Conservation (phyloP, 257 asterid genomes). For the Solanum pinnatisectum region DNA sequence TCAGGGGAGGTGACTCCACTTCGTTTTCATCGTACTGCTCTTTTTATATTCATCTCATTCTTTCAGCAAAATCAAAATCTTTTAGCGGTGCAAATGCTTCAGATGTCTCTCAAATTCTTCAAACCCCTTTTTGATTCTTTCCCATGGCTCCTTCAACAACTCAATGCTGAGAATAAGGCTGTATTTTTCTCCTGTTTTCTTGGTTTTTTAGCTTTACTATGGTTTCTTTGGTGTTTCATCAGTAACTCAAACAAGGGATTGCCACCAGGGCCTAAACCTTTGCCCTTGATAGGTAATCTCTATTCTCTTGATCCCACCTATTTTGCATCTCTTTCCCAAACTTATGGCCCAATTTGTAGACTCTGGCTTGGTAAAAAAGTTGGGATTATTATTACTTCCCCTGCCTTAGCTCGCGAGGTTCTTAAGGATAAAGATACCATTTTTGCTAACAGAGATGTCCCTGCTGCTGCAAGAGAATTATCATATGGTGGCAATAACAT, state of each 20-base stretch:
- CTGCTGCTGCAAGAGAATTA: conserved; percentile 41
- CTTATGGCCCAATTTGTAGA: conserved; percentile 49
- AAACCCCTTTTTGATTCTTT: neutral
- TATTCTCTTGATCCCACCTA: conserved; percentile 59
- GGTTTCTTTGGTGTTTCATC: conserved; percentile 1
- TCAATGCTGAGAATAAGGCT: neutral
- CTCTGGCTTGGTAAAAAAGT: conserved; percentile 45
- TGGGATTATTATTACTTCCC: conserved; percentile 49
- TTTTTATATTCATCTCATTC: neutral
- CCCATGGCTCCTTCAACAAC: neutral
- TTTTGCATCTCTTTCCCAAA: conserved; percentile 29
- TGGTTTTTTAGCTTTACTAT: conserved; percentile 16
- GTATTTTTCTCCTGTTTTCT: conserved; percentile 8
- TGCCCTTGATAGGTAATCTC: conserved; percentile 63
- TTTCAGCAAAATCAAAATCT: no score
- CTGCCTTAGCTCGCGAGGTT: conserved; percentile 41
- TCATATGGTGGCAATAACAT: conserved; percentile 60
- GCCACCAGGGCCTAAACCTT: conserved; percentile 59
- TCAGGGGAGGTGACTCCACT: neutral
- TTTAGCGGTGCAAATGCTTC: no score
- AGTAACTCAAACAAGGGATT: neutral
- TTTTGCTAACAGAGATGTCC: conserved; percentile 67
- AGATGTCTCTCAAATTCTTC: neutral
- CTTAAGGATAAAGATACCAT: conserved; percentile 48
- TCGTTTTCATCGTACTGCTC: neutral